Base-by-base conservation (phyloP, 768 basidiomycete genomes). In the Leccinum variicolor region DNA sequence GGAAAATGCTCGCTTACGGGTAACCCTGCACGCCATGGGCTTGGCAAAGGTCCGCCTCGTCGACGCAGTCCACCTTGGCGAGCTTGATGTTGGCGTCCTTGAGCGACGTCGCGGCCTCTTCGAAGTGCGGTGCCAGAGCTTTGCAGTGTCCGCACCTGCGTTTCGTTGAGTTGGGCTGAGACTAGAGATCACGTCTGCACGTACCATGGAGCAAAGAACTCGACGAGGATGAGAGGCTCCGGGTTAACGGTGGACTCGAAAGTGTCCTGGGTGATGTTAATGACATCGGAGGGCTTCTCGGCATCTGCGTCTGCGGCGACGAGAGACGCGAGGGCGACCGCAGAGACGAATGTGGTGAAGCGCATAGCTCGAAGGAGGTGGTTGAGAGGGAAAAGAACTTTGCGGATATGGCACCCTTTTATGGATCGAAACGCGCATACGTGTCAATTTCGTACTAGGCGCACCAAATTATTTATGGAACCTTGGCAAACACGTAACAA, bases 61-160 rank as follows among this genome's bases (percentile, higher is more conserved):
- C 94, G 47, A 97, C 96, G 73, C 96, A 98, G 79, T 98, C 94
- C 52, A 98, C 95, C 71, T 98, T 96, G 63, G 94, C 94, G 53
- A 99, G 75, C 73, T 89, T 89, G 76, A 99, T 92, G 73, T 80
- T 80, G 72, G 87, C 90, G 62, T 87, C 89, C 78, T 96, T 97
- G 73, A 99, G 86, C 34, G 84, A 77, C 11, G 95, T 96, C 1
- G 97, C 94, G 4, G 97, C 96, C 72, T 90, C 87, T 71, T 95
- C 92, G 64, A 95, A 96, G 62, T 96, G 88, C 53, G 94, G 94
- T 21, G 93, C 94, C 53, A 97, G 81, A 33, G 93, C 90, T 69
- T 96, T 96, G 81, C 95, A 97, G 77, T 97, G 94, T 48, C 94
- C 93, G 71, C 93, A 95, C 90, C 90, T 91, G 53, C n/a, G 5